Evolutionary conservation across 2,329 filamentous ascomycete species (phyloP).

Genomic region (Curvularia lunata): DNA sequence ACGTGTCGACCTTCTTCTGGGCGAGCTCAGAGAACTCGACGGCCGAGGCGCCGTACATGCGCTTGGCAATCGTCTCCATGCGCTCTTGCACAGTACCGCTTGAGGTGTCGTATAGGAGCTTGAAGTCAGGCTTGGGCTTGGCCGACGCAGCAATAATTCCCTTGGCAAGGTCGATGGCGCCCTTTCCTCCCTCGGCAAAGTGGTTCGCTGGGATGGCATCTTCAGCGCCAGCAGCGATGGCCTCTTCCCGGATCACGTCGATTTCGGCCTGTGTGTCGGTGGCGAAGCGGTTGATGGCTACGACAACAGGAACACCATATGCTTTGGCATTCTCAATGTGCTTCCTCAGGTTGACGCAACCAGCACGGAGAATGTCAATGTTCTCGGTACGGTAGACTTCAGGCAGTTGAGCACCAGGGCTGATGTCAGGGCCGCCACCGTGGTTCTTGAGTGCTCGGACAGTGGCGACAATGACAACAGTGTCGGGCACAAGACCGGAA

Average conservation of each 20-base stretch:
- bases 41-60: slow-evolving; percentile 90
- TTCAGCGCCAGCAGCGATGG: slow-evolving; percentile 88
- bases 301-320: slow-evolving; percentile 92
- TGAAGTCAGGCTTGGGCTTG: slow-evolving; percentile 78
- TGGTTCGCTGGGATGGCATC: slow-evolving; percentile 94
- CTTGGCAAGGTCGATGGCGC: slow-evolving; percentile 86
- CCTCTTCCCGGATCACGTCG: slow-evolving; percentile 85
- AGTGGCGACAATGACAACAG: slow-evolving; percentile 93
- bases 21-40: slow-evolving; percentile 95
- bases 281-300: slow-evolving; percentile 95
- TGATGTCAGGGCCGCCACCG: slow-evolving; percentile 92
- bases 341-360: slow-evolving; percentile 93
- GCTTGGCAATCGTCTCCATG: slow-evolving; percentile 86
- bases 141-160: slow-evolving; percentile 82
- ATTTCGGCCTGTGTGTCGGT: slow-evolving; percentile 95
- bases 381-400: slow-evolving; percentile 94
- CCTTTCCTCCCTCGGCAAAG: slow-evolving; percentile 93
- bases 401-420: slow-evolving; percentile 81
- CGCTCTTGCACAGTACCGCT: slow-evolving; percentile 76
- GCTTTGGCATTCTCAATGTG: slow-evolving; percentile 89
- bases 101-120: slow-evolving; percentile 82
- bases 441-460: slow-evolving; percentile 96
- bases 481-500: slow-evolving; percentile 89
- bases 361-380: slow-evolving; percentile 84
- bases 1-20: slow-evolving; percentile 94